These are phyloP conservation scores for Eucalyptus brandiana DNA, from an alignment of 345 rosid genomes.

Conservation along the genomic window DNA sequence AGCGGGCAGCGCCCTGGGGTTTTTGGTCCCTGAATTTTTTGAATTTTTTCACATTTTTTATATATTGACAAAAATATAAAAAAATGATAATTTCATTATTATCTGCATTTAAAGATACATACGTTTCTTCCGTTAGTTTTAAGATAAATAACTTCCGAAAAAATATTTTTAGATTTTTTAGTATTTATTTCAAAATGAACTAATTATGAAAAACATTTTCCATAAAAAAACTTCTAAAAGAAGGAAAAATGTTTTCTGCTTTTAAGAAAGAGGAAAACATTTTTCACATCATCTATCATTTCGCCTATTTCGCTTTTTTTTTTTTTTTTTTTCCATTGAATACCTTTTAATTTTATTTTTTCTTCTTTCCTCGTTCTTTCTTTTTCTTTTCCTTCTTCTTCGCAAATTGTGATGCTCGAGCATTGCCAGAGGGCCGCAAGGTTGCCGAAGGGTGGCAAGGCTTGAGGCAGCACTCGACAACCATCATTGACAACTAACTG, in stretches of 20 bases:
- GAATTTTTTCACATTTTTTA: neutral
- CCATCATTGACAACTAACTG: accelerated
- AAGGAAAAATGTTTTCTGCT: no score
- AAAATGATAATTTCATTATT: neutral
- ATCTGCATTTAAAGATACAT: neutral
- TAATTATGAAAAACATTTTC: no score
- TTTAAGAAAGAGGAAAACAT: no score
- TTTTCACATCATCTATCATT: no score
- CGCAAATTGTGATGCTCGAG: accelerated
- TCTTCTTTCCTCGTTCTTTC: accelerated
- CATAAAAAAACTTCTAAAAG: no score
- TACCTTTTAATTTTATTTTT: no score
- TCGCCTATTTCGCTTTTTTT: accelerated
- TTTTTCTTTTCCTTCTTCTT: no score
- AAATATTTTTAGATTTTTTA: no score
- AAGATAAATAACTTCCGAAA: no score
- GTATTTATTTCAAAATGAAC: no score
- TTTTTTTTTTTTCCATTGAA: accelerated
- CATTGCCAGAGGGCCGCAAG: accelerated
- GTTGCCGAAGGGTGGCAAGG: no score
- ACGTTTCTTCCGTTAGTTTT: no score
- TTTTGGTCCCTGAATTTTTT: neutral
- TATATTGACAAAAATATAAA: neutral
- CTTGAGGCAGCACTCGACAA: accelerated
- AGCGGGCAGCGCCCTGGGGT: neutral